Evolutionary conservation across 2,329 filamentous ascomycete species (phyloP), one percentile per base, ranked within the genome.

Genomic region (Fusarium hostae): DNA sequence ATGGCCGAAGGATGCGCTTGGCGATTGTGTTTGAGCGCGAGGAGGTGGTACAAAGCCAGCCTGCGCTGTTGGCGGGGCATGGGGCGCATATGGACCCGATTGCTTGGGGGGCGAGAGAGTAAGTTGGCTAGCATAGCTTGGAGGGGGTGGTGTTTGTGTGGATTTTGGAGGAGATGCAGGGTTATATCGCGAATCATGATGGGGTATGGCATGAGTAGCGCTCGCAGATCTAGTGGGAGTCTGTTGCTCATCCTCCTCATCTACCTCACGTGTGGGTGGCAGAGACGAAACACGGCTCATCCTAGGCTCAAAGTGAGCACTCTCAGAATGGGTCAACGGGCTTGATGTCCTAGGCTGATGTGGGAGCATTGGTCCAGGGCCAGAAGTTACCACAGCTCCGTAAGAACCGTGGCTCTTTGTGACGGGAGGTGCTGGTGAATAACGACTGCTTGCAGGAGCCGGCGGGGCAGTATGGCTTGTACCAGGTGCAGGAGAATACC

Each of bases 261-360:
- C 88, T 9, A 90, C 88, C 76, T 91, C 89, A 15, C 85, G 84
- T 1, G 89, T 91, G 1, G 89, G 85, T 2, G 89, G 88, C 2
- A 91, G 82, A 57, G 88, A 90, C 10, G 87, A 82, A 24, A 89
- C 83, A 13, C 88, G 83, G 45, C 84, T 88, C 11, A 88, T 77
- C 48, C 85, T 84, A 16, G 86, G 82, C 71, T 91, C 89, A 70
- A 88, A 86, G 3, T 86, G 86, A 39, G 86, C 86, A 72, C 83
- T 87, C 77, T 91, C 89, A 64, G 90, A 91, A 72, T 91, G 88
- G 9, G 89, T 89, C 64, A 91, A 79, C 1, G 90, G 90, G 70
- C 90, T 92, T 3, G 89, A 91, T 3, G 90, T 91, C 69, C 90
- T 84, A 12, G 90, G 89, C 68, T 89, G 85, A 75, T 91, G 88